Conservation (phyloP, 176 grass and related monocot genomes). For the Poa pratensis region DNA sequence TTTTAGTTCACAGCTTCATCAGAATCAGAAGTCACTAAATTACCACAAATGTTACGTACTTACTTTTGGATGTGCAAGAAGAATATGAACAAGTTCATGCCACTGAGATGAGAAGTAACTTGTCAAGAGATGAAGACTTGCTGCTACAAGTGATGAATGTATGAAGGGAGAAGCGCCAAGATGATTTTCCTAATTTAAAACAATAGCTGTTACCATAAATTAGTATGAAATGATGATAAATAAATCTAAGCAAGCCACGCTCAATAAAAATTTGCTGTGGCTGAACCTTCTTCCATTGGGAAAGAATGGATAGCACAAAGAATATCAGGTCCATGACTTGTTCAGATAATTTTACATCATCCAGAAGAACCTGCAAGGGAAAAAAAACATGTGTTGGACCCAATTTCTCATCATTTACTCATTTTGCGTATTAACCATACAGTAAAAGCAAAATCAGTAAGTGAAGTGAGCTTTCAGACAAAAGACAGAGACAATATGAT, state of each 20-base stretch:
- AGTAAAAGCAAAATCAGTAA: slow-evolving; percentile 19
- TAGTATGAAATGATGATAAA: slow-evolving; percentile 44
- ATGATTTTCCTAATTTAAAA: slow-evolving; percentile 71
- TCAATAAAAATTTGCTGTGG: slow-evolving; percentile 40
- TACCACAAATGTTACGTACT: slow-evolving; percentile 49
- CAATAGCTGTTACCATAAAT: slow-evolving; percentile 47
- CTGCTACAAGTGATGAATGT: slow-evolving; percentile 75
- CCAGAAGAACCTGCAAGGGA: slow-evolving; percentile 77
- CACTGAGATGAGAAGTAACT: slow-evolving; percentile 84
- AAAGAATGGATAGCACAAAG: slow-evolving; percentile 77
- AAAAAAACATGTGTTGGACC: slow-evolving; percentile 20
- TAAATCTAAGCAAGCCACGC: slow-evolving; percentile 14
- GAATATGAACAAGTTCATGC: slow-evolving; percentile 94
- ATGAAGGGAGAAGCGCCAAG: slow-evolving; percentile 62
- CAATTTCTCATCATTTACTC: slow-evolving; percentile 9
- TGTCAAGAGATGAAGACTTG: slow-evolving; percentile 81
- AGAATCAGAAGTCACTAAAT: not conserved
- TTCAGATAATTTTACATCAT: slow-evolving; percentile 87
- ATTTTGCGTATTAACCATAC: not conserved
- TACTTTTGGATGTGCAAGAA: slow-evolving; percentile 97
- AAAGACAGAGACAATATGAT: slow-evolving; percentile 15
- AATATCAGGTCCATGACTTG: slow-evolving; percentile 95
- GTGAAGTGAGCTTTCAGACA: not conserved
- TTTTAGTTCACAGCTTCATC: not conserved
- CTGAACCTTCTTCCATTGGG: slow-evolving; percentile 71